Evolutionary conservation across 257 asterid genomes (phyloP), one percentile per base, ranked within the genome.

Genomic region (Solanum commersonii): DNA sequence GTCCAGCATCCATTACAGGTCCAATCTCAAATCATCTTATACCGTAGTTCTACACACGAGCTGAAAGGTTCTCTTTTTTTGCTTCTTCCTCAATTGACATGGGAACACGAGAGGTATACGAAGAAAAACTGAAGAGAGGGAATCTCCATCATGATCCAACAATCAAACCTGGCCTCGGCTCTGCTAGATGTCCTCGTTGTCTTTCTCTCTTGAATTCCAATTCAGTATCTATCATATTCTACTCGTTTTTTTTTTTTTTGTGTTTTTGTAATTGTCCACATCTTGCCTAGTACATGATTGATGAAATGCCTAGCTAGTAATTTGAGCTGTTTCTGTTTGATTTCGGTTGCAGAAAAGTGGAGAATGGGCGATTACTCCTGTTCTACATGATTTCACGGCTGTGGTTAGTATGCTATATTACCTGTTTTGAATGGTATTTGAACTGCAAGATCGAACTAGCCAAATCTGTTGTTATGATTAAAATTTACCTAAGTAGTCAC

Each of bases 51-150:
- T n/a, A 38, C 33, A 14, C 84, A 23, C 14, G 34, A 37, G 33
- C 22, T 22, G 83, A 34, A 23, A 67, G 14, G 34, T 29, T 31
- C 33, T 5, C 6, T 11, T 44, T 70, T 68, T 29, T 60, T 59
- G 68, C 38, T 31, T 31, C 23, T 71, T 3, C 27, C 27, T 73
- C 8, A 73, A 35, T 34, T 35, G 5, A 18, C 68, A 83, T 96
- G 98, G 98, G 98, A 88, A 96, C 98, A 63, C 94, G 98, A 52
- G 94, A 96, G 89, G 98, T 96, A 33, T 96, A 96, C 89, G 98
- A 96, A 37, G 38, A 37, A 37, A 37, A 37, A 37, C 1, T 37
- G 38, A 37, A 37, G 38, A 37, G 38, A 90, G 96, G 98, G 60
- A 93, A 94, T 90, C 92, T 94, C 87, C 88, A 93, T 89, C 93